Evolutionary conservation across 768 basidiomycete species (phyloP).

Genomic region (Suillus subalutaceus): DNA sequence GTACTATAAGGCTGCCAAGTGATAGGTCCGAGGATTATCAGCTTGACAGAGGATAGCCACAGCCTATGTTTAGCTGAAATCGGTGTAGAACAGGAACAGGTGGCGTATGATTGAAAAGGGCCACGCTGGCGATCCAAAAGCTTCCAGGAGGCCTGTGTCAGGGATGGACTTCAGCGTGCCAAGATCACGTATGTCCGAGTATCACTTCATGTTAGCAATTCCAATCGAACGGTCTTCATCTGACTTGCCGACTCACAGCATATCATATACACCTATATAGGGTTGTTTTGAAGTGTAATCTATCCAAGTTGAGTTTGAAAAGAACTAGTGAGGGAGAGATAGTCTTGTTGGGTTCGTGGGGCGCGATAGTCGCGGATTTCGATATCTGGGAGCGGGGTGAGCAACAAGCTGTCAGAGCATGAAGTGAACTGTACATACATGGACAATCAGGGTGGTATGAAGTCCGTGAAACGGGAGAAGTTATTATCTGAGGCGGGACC

Average conservation of each 20-base stretch:
- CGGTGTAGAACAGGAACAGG: neutral
- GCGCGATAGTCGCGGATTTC: neutral
- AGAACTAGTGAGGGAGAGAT: neutral
- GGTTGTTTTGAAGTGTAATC: neutral
- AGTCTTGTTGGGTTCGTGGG: neutral
- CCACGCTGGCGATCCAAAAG: neutral
- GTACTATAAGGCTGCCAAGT: neutral
- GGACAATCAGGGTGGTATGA: neutral
- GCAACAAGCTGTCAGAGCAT: neutral
- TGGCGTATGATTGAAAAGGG: neutral
- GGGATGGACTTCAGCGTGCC: neutral
- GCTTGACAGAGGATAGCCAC: neutral
- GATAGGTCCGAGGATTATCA: neutral
- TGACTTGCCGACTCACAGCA: conserved; percentile 4
- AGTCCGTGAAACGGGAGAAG: conserved; percentile 2
- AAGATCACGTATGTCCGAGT: neutral
- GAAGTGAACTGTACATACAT: neutral
- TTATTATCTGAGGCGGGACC: neutral
- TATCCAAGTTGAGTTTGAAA: conserved; percentile 6
- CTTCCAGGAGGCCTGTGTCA: neutral
- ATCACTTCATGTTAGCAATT: neutral
- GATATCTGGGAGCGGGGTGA: neutral
- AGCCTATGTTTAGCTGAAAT: neutral
- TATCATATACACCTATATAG: neutral
- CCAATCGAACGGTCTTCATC: neutral